Evolutionary conservation across 2,329 filamentous ascomycete genomes (phyloP).

Genomic region (Ceratocystis huliohia): DNA sequence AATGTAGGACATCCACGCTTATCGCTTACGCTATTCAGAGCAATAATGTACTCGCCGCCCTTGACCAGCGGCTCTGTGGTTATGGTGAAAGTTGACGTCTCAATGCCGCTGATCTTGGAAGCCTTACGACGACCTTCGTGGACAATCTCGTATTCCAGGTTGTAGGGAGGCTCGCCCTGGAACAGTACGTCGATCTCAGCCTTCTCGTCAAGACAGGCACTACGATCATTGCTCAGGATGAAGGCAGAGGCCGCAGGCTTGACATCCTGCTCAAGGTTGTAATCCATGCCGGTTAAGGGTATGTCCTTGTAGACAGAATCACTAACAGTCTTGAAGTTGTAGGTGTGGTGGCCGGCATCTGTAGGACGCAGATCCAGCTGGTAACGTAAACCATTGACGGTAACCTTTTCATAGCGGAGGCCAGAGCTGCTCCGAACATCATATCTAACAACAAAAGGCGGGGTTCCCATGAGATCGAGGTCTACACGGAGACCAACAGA

Average conservation of each 20-base stretch:
- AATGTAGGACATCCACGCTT: constrained; percentile 74
- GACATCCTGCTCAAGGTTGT: constrained; percentile 72
- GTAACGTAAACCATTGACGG: constrained; percentile 58
- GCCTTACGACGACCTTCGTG: constrained; percentile 76
- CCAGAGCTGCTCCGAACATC: constrained; percentile 53
- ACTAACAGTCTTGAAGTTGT: constrained; percentile 67
- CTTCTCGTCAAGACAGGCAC: constrained; percentile 71
- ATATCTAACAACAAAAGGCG: constrained; percentile 77
- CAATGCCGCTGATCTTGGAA: constrained; percentile 51
- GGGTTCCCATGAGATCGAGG: constrained; percentile 80
- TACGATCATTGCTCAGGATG: constrained; percentile 45
- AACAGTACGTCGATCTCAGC: constrained; percentile 63
- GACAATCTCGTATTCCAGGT: constrained; percentile 80
- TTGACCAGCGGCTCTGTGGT: constrained; percentile 59
- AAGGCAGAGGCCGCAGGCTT: constrained; percentile 82
- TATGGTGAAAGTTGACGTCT: constrained; percentile 53
- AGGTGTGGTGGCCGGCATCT: constrained; percentile 73
- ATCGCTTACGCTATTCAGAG: constrained; percentile 76
- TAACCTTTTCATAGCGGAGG: constrained; percentile 41
- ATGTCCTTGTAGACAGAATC: constrained; percentile 68
- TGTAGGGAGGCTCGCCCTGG: constrained; percentile 75
- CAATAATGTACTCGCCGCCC: constrained; percentile 82
- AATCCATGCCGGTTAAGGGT: constrained; percentile 46
- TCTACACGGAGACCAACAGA: constrained; percentile 83
- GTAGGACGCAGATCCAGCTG: constrained; percentile 75